Evolutionary conservation across 768 basidiomycete genomes (phyloP).

Genomic region (Auricularia cornea): DNA sequence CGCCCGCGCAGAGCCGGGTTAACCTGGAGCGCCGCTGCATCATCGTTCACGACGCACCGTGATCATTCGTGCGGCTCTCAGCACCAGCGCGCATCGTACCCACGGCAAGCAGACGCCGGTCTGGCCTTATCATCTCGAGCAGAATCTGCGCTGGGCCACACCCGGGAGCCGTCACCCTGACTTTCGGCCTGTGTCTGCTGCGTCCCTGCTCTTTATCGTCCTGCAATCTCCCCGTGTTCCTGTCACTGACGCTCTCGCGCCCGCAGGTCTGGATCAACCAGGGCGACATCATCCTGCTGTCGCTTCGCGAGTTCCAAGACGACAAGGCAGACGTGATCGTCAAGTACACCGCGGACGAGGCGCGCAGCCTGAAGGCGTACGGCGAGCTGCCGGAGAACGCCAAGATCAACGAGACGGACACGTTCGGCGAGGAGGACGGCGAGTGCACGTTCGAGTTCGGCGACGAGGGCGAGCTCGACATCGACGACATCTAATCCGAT

Average conservation of each 20-base stretch:
- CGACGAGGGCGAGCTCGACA: slow-evolving; percentile 72
- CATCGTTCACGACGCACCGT: too few relatives aligned
- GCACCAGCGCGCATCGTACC: too few relatives aligned
- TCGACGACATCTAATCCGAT: slow-evolving; percentile 40
- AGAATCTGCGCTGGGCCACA: too few relatives aligned
- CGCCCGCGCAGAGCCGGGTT: too few relatives aligned
- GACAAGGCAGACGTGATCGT: slow-evolving; percentile 99
- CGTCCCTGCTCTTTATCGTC: background rate
- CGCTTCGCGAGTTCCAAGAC: slow-evolving; percentile 97
- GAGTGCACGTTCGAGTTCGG: slow-evolving; percentile 88
- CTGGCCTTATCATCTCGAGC: too few relatives aligned
- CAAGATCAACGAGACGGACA: slow-evolving; percentile 95
- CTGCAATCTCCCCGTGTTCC: background rate
- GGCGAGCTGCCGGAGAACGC: slow-evolving; percentile 91
- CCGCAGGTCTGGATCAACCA: slow-evolving; percentile 98
- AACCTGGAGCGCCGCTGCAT: too few relatives aligned
- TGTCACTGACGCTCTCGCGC: background rate
- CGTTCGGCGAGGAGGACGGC: slow-evolving; percentile 83
- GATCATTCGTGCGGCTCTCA: too few relatives aligned
- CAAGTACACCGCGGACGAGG: slow-evolving; percentile 96
- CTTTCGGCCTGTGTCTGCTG: background rate
- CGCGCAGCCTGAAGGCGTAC: slow-evolving; percentile 44
- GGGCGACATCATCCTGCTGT: slow-evolving; percentile 91
- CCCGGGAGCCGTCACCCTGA: too few relatives aligned
- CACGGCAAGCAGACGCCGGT: too few relatives aligned